phyloP scores from a whole-genome alignment of 257 asterid species.

The Fraxinus quadrangulata region DNA sequence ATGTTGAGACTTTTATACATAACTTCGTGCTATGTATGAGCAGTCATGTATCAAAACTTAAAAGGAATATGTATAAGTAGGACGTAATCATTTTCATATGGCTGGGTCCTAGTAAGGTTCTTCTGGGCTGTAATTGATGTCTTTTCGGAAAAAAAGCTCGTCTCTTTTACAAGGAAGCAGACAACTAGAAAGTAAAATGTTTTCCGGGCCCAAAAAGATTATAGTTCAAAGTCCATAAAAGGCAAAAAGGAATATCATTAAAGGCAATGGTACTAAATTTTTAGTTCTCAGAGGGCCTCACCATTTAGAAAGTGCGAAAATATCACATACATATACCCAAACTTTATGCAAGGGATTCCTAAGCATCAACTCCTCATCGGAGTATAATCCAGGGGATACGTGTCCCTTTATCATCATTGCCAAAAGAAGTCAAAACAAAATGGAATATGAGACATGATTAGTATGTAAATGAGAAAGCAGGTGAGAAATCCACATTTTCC shows the following conservation, averaged over 20 bases:
- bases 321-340: constrained; percentile 26
- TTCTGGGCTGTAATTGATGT: constrained; percentile 46
- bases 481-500: constrained; percentile 12
- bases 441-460: constrained; percentile 6
- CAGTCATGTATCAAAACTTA: constrained; percentile 13
- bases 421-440: constrained; percentile 26
- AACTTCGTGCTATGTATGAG: constrained; percentile 20
- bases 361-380: constrained; percentile 36
- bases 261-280: constrained; percentile 42
- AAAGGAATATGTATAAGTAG: constrained; percentile 14
- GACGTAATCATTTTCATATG: constrained; percentile 26
- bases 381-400: constrained; percentile 31
- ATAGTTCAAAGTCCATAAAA: constrained; percentile 28
- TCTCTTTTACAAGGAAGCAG: constrained; percentile 34
- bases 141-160: constrained; percentile 26
- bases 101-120: constrained; percentile 39
- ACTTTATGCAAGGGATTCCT: constrained; percentile 70
- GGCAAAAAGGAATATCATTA: constrained; percentile 30
- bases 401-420: constrained; percentile 33
- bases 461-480: constrained; percentile 22
- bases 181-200: constrained; percentile 26
- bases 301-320: constrained; percentile 38
- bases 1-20: constrained; percentile 13
- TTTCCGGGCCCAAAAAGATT: constrained; percentile 41
- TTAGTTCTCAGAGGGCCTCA: constrained; percentile 36